Evolutionary conservation across 2,329 filamentous ascomycete species (phyloP).

Genomic region (Fusarium napiforme): DNA sequence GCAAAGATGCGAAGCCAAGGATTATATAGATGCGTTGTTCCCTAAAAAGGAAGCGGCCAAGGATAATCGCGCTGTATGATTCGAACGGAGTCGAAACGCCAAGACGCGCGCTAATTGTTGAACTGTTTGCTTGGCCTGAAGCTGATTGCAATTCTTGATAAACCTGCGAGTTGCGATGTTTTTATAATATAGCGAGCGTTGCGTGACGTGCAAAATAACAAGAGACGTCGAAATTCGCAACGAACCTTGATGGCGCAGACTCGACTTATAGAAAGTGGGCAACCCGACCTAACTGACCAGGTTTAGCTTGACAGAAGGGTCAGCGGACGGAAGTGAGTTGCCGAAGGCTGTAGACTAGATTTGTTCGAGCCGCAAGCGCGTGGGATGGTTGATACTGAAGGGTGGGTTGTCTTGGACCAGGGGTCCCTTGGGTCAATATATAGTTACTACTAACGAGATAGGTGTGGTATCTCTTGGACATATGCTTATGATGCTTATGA

Average conservation of each 20-base stretch:
- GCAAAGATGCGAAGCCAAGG: slow-evolving; percentile 25
- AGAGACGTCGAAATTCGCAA: not conserved
- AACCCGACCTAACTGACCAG: slow-evolving; percentile 21
- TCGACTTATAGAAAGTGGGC: slow-evolving; percentile 27
- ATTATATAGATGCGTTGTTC: slow-evolving; percentile 25
- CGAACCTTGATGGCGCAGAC: slow-evolving; percentile 34
- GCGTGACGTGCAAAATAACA: not conserved
- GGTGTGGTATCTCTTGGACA: not conserved
- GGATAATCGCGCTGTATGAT: slow-evolving; percentile 32
- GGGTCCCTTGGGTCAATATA: not conserved
- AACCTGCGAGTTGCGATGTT: slow-evolving; percentile 4
- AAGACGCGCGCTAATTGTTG: slow-evolving; percentile 28
- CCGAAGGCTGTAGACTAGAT: slow-evolving; percentile 33
- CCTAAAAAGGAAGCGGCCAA: slow-evolving; percentile 35
- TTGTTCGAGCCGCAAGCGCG: slow-evolving; percentile 7
- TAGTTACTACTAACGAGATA: not conserved
- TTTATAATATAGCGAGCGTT: slow-evolving; percentile 16
- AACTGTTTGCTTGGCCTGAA: slow-evolving; percentile 18
- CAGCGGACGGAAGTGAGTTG: slow-evolving; percentile 33
- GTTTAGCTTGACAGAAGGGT: slow-evolving; percentile 22
- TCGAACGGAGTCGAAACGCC: slow-evolving; percentile 23
- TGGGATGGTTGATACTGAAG: slow-evolving; percentile 13
- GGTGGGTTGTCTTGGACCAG: slow-evolving; percentile 15
- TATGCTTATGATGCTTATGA: not conserved
- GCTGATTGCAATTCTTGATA: slow-evolving; percentile 4